Base-by-base conservation (phyloP, 805 yeast species). In the Pichia paraexigua region DNA sequence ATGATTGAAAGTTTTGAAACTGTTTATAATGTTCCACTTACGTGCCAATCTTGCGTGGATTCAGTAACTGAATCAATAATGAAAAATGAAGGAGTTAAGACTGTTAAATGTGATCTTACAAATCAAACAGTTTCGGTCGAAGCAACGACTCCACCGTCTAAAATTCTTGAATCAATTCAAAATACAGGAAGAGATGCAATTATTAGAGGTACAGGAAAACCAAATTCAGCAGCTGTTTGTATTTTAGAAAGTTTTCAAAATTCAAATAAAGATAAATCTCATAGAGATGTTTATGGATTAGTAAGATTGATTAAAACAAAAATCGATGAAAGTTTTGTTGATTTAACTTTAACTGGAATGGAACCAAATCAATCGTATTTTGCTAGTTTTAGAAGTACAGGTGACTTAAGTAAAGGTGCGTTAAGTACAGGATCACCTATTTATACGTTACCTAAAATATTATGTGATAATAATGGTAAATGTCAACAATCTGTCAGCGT, bases 211-310 rank as follows among this genome's bases (percentile, higher is more conserved):
- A 81, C 96, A 0, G 97, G 97, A 3, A 76, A 73, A 52, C 84
- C 95, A 18, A 84, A 91, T 64, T 77, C 87, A 20, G 96, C 97
- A 0, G 97, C 96, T 0, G 98, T 91, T 32, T 82, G 94, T 57
- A 91, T 91, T 46, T 68, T 91, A 51, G 98, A 92, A 64, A 76
- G 85, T 20, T 85, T 84, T 59, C 69, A 71, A 2, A 69, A 68
- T 27, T 3, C 25, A 18, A 22, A 13, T 21, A 47, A 45, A 18
- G 78, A 76, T 56, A 53, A 56, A 18, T 18, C 28, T 12, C 63
- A 64, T 15, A 72, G 74, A 41, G 87, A 91, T 0, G 95, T 92
- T 24, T 82, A 85, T 61, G 98, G 98, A 0, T 73, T 91, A 42
- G 96, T 91, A 1, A 75, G 98, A 56, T 80, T 91, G 50, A 96